phyloP scores from a whole-genome alignment of 2,329 filamentous ascomycete species.

The Trichophyton schoenleinii region DNA sequence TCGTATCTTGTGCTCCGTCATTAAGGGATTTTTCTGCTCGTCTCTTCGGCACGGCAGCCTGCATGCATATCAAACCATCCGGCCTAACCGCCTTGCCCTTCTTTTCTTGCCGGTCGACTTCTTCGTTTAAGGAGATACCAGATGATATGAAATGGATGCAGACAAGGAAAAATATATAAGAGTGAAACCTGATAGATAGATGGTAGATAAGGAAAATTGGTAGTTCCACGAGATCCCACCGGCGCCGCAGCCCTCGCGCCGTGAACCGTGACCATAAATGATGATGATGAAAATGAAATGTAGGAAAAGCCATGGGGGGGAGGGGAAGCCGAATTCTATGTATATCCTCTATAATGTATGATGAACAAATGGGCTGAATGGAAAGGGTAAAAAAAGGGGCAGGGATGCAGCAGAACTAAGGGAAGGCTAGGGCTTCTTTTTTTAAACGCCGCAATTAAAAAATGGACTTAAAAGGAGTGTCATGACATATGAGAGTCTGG shows the following conservation, averaged over 20 bases:
- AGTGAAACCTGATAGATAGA: neutral
- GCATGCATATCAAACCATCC: neutral
- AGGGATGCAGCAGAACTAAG: neutral
- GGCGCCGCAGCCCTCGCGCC: neutral
- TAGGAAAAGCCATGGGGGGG: neutral
- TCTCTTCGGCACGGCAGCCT: neutral
- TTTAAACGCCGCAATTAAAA: neutral
- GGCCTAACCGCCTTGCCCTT: neutral
- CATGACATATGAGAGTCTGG: slow-evolving; percentile 6
- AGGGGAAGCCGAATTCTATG: neutral
- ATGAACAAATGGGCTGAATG: neutral
- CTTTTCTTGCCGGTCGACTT: neutral
- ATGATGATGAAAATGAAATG: neutral
- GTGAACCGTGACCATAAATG: neutral
- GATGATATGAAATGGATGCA: neutral
- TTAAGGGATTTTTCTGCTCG: neutral
- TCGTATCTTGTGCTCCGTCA: neutral
- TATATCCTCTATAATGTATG: slow-evolving; percentile 7
- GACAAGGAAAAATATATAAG: neutral
- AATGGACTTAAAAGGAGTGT: slow-evolving; percentile 7
- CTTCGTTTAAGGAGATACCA: neutral
- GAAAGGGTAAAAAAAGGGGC: neutral
- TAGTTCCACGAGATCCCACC: neutral
- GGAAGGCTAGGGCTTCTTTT: neutral
- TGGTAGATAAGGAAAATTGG: neutral